Evolutionary conservation across 176 grass and related monocot species (phyloP).

Genomic region (Cenchrus fungigraminus): DNA sequence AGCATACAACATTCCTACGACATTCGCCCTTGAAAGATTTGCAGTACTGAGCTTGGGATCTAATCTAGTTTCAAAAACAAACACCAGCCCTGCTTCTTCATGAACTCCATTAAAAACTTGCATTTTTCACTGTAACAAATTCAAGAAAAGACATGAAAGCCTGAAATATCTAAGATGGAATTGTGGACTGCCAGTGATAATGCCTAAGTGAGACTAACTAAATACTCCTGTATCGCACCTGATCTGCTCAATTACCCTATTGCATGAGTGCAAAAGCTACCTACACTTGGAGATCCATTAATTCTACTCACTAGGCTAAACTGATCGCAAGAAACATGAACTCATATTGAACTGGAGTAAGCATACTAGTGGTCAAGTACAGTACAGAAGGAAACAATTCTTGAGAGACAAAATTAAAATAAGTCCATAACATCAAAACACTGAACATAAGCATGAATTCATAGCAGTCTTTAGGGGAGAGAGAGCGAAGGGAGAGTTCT

Average conservation of each 20-base stretch:
- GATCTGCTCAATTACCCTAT: background rate
- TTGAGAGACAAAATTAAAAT: background rate
- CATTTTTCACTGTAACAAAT: background rate
- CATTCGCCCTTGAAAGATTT: background rate
- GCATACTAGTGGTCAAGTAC: background rate
- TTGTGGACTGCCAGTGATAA: background rate
- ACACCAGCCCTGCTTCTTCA: background rate
- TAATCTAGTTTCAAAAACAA: background rate
- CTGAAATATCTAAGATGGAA: background rate
- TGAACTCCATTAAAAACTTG: background rate
- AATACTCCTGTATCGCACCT: background rate
- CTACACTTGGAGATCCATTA: background rate
- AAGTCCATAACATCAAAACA: background rate
- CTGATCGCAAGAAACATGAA: background rate
- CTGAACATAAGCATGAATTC: background rate
- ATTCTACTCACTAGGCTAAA: background rate
- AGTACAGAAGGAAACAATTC: constrained; percentile 20
- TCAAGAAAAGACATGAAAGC: background rate
- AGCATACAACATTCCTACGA: background rate
- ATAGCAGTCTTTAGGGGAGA: background rate
- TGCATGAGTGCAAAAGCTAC: background rate
- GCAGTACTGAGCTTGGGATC: background rate
- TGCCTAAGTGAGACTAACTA: background rate
- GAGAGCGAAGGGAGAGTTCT: background rate
- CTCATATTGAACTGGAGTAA: background rate